Base-by-base conservation (phyloP, 2,329 filamentous ascomycete genomes). In the Paradendryphiella salina region DNA sequence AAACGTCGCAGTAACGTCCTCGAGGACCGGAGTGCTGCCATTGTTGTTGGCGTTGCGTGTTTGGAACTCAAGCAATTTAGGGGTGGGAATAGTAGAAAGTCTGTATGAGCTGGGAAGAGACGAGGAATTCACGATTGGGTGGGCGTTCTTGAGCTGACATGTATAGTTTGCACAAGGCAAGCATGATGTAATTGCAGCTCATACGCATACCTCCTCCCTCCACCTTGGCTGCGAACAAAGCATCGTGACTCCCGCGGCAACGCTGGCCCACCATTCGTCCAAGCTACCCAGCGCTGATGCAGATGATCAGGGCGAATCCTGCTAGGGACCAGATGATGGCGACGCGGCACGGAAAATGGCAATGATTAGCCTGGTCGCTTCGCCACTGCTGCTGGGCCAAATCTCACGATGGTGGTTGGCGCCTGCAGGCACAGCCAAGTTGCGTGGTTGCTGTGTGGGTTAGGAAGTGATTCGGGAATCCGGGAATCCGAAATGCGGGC, bases 11-110 rank as follows among this genome's bases (percentile, higher is more conserved):
- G 34, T 21, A 53, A 10, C 40, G 13, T 51, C 6, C 21, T 51
- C n/a, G 50, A 44, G 9, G 47, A 48, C 8, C 57, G 41, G 1
- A 61, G 28, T n/a, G 48, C 55, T 38, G 59, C 23, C 59, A 60
- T 61, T 21, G 4, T 61, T 21, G 4, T 45, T 13, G 18, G 5
- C 9, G 9, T 23, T 20, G 11, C 18, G 26, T 32, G 1, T 20
- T 34, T 0, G 6, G 9, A 13, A 11, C 2, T 0, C 21, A 7
- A 29, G 26, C 9, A 10, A 26, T 2, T 9, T 26, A 26, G 23
- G 23, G 6, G 5, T 35, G 0, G 10, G 11, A 13, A n/a, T n/a
- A 21, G 14, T 18, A 10, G n/a, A 29, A 21, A 9, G 21, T 15
- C 17, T 23, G 28, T 11, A 14, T 23, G 33, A 14, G 3, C 14